Evolutionary conservation across 2,329 filamentous ascomycete genomes (phyloP).

Genomic region (Diaporthe capsici): DNA sequence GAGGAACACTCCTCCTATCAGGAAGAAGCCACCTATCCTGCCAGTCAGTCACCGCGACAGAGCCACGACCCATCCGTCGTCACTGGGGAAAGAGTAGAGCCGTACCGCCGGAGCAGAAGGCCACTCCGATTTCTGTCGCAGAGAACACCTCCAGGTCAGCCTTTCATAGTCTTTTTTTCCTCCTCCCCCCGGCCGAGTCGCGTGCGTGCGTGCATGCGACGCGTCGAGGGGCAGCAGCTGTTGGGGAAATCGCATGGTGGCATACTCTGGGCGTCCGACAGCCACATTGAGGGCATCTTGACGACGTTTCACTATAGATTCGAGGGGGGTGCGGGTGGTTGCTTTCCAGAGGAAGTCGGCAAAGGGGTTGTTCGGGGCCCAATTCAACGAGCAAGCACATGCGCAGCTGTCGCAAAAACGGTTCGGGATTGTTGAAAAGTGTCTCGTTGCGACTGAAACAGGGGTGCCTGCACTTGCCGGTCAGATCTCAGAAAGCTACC

Average conservation of each 20-base stretch:
- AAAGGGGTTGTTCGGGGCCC: background rate
- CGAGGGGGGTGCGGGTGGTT: background rate
- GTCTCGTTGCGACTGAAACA: conserved; percentile 40
- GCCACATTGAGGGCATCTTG: conserved; percentile 92
- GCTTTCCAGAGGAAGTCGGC: background rate
- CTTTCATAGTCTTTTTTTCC: conserved; percentile 10
- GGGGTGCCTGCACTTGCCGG: conserved; percentile 27
- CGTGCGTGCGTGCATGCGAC: conserved; percentile 11
- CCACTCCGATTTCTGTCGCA: conserved; percentile 89
- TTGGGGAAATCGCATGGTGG: conserved; percentile 43
- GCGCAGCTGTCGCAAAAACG: conserved; percentile 5
- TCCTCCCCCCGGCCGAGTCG: background rate
- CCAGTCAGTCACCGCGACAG: conserved; percentile 40
- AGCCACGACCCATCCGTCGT: conserved; percentile 33
- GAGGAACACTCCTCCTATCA: conserved; percentile 92
- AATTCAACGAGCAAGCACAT: background rate
- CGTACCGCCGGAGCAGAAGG: conserved; percentile 97
- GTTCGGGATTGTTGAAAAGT: conserved; percentile 37
- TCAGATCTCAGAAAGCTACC: conserved; percentile 31
- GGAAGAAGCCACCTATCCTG: conserved; percentile 86
- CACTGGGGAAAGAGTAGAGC: conserved; percentile 52
- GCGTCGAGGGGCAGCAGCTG: conserved; percentile 10
- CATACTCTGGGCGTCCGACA: conserved; percentile 95
- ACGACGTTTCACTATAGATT: background rate
- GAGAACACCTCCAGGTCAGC: conserved; percentile 50